Percentiles rank a stretch among this genome's conserved stretches.
These are phyloP conservation scores for Knoxia roxburghii DNA, from an alignment of 257 asterid species.

Conservation along the genomic window DNA sequence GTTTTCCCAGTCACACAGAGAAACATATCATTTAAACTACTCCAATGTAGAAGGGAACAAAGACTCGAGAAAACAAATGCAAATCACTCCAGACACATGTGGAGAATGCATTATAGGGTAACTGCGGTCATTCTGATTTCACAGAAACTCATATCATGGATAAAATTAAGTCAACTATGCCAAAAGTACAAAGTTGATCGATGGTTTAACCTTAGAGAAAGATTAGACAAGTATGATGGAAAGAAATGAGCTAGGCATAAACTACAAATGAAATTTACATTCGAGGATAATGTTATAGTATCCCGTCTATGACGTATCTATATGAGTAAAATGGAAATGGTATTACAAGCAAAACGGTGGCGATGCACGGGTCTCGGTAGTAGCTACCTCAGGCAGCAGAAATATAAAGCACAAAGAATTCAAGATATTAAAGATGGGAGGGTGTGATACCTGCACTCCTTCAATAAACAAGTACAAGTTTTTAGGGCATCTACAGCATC, in stretches of 20 bases:
- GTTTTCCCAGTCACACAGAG: neutral
- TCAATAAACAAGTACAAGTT: constrained; percentile 77
- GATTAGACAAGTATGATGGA: neutral
- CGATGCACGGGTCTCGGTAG: neutral
- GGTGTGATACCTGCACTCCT: constrained; percentile 79
- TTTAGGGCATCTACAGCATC: constrained; percentile 91
- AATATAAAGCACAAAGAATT: neutral
- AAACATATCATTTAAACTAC: neutral
- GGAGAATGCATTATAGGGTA: neutral
- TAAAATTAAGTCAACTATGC: neutral
- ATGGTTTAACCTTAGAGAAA: neutral
- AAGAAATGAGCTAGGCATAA: neutral
- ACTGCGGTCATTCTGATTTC: too few relatives aligned
- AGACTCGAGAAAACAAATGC: neutral
- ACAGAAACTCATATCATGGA: neutral
- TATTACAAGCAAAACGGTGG: neutral
- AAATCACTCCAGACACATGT: neutral
- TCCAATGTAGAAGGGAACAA: neutral
- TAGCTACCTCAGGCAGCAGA: neutral
- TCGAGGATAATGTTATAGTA: neutral
- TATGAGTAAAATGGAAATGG: neutral
- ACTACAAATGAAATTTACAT: neutral
- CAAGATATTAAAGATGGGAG: neutral
- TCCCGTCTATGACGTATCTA: neutral
- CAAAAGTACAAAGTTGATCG: neutral